Conservation (phyloP, 2,329 filamentous ascomycete species). For the Aspergillus pseudonomiae region DNA sequence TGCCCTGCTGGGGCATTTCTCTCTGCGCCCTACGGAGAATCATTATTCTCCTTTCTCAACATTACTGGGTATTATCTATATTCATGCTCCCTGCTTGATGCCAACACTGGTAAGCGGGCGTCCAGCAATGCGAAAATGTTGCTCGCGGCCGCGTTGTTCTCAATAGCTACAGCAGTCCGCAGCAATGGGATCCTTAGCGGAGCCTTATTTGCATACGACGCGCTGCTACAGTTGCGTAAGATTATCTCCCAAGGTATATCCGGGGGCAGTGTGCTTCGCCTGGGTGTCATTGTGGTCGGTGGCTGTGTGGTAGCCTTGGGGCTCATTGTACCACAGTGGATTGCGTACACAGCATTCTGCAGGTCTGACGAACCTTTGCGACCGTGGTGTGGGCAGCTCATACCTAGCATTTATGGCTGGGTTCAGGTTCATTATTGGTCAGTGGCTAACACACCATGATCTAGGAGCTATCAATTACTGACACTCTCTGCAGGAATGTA, state of each 20-base stretch:
- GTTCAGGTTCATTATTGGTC: constrained; percentile 92
- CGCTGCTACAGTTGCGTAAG: constrained; percentile 46
- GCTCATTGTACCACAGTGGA: constrained; percentile 69
- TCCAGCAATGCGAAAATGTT: constrained; percentile 57
- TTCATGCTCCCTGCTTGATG: constrained; percentile 48
- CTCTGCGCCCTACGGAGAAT: constrained; percentile 82
- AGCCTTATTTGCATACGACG: constrained; percentile 70
- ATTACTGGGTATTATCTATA: constrained; percentile 75
- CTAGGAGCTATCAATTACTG: constrained; percentile 10
- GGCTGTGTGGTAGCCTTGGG: constrained; percentile 71
- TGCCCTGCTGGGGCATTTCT: constrained; percentile 90
- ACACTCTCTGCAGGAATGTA: constrained; percentile 67
- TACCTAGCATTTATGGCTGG: constrained; percentile 89
- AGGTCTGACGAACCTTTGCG: constrained; percentile 44
- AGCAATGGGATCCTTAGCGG: constrained; percentile 88
- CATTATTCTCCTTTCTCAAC: constrained; percentile 74
- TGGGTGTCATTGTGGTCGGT: constrained; percentile 64
- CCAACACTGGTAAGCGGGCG: constrained; percentile 28
- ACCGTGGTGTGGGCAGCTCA: constrained; percentile 72
- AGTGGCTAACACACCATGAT: constrained; percentile 31
- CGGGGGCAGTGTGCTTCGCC: constrained; percentile 51
- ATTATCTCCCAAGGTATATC: constrained; percentile 44
- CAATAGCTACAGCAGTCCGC: constrained; percentile 71
- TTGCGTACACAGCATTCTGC: constrained; percentile 77
- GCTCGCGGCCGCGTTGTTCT: constrained; percentile 69